Evolutionary conservation across 202 grass and related monocot species (phyloP).

Genomic region (Panicum virgatum): DNA sequence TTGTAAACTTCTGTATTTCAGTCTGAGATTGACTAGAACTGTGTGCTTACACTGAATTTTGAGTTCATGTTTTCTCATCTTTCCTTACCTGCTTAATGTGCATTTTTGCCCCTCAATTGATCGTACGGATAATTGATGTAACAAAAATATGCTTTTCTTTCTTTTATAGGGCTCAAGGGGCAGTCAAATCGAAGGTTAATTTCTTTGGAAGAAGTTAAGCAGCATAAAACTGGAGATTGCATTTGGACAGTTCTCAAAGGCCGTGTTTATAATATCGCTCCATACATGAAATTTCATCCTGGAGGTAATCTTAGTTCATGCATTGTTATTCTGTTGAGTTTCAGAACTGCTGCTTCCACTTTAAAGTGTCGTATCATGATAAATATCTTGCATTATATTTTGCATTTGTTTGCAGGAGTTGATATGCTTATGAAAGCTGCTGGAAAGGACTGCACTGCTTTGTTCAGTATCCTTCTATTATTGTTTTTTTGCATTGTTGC

Average conservation of each 20-base stretch:
- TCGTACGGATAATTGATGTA: not conserved
- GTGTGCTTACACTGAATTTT: not conserved
- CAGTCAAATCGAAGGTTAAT: conserved; percentile 69
- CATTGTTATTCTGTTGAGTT: conserved; percentile 22
- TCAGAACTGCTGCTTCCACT: not conserved
- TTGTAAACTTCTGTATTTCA: not conserved
- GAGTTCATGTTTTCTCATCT: not conserved
- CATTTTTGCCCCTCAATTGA: not conserved
- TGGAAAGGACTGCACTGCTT: conserved; percentile 86
- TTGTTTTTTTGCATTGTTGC: conserved; percentile 25
- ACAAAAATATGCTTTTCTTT: not conserved
- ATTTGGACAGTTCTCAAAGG: conserved; percentile 97
- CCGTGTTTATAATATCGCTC: conserved; percentile 86
- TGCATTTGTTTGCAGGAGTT: conserved; percentile 57
- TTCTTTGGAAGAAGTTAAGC: conserved; percentile 85
- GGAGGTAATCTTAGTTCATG: conserved; percentile 53
- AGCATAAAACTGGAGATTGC: conserved; percentile 72
- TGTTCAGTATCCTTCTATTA: conserved; percentile 95
- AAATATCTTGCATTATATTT: not conserved
- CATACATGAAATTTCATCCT: conserved; percentile 98
- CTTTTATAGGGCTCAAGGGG: conserved; percentile 69
- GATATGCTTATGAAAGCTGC: conserved; percentile 97
- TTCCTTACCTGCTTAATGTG: not conserved
- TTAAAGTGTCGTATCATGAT: not conserved
- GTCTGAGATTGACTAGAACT: not conserved